Percentiles rank a stretch among this genome's conserved stretches.
These are phyloP conservation scores for Yarrowia divulgata DNA, from an alignment of 805 yeast genomes.

Conservation along the genomic window DNA sequence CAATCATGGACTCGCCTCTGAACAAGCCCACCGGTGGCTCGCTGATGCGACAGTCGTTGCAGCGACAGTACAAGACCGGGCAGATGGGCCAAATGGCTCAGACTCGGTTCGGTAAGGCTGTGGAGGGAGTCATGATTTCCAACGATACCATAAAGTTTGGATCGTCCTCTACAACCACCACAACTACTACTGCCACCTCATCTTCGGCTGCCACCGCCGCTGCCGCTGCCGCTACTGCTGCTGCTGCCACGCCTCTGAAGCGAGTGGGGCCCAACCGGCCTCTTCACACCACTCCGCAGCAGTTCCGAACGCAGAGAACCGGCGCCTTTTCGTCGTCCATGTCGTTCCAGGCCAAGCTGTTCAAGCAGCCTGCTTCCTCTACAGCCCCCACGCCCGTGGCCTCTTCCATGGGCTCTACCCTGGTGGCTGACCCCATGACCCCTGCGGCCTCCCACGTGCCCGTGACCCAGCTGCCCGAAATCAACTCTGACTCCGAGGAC, in stretches of 20 bases:
- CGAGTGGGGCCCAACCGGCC: slow-evolving; percentile 36
- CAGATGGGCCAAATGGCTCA: slow-evolving; percentile 33
- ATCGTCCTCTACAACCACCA: slow-evolving; percentile 36
- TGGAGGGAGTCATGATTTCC: slow-evolving; percentile 39
- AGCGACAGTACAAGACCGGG: slow-evolving; percentile 28
- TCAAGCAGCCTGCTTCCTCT: slow-evolving; percentile 28
- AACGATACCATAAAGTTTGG: slow-evolving; percentile 49
- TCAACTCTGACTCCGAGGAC: slow-evolving; percentile 57
- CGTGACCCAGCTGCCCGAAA: slow-evolving; percentile 46
- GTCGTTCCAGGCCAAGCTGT: slow-evolving; percentile 38
- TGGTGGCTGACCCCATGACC: slow-evolving; percentile 26
- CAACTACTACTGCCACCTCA: neutral
- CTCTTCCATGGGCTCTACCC: slow-evolving; percentile 8
- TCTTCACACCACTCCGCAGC: slow-evolving; percentile 38
- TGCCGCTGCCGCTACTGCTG: neutral
- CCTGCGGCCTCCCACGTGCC: slow-evolving; percentile 38
- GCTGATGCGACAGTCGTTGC: slow-evolving; percentile 25
- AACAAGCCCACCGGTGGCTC: slow-evolving; percentile 21
- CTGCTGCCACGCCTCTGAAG: slow-evolving; percentile 13
- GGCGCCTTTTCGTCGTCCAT: slow-evolving; percentile 29
- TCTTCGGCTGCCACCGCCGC: slow-evolving; percentile 5
- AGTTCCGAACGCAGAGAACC: slow-evolving; percentile 29
- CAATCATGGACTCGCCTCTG: slow-evolving; percentile 36
- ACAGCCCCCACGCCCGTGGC: slow-evolving; percentile 17
- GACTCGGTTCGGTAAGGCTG: slow-evolving; percentile 21